Evolutionary conservation across 176 grass and related monocot genomes (phyloP).

Genomic region (Carex parvula): DNA sequence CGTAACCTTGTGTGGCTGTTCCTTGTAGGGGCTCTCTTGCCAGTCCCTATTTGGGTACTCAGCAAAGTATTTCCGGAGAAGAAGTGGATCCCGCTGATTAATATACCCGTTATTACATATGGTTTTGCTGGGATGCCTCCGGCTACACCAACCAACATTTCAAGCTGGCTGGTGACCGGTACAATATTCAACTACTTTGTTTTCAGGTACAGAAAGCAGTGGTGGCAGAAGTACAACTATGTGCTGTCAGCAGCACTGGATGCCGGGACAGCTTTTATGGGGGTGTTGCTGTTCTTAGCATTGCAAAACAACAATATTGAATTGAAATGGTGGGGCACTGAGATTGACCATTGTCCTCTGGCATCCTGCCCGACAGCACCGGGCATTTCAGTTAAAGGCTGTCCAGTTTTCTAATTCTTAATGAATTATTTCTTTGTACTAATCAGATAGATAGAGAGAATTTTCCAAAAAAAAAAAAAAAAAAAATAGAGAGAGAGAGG

Average conservation of each 20-base stretch:
- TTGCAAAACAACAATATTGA: slow-evolving; percentile 74
- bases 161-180: slow-evolving; percentile 82
- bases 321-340: slow-evolving; percentile 83
- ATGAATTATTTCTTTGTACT: background rate
- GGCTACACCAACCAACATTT: slow-evolving; percentile 94
- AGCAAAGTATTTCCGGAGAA: slow-evolving; percentile 72
- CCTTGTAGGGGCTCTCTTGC: slow-evolving; percentile 63
- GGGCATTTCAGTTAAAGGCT: slow-evolving; percentile 73
- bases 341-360: slow-evolving; percentile 88
- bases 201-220: slow-evolving; percentile 72
- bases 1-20: slow-evolving; percentile 95
- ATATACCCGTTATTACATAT: slow-evolving; percentile 84
- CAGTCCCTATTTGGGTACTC: slow-evolving; percentile 74
- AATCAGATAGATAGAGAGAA: background rate
- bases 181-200: slow-evolving; percentile 96
- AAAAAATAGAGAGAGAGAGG: background rate
- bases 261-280: slow-evolving; percentile 93
- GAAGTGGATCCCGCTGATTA: slow-evolving; percentile 92
- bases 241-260: slow-evolving; percentile 88
- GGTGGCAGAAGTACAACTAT: slow-evolving; percentile 99
- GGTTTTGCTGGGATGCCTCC: slow-evolving; percentile 96
- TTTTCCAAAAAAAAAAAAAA: background rate
- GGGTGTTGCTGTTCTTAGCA: slow-evolving; percentile 87
- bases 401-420: slow-evolving; percentile 61
- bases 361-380: slow-evolving; percentile 73